Base-by-base conservation (phyloP, 2,329 filamentous ascomycete genomes). In the Arthrobotrys musiformis region DNA sequence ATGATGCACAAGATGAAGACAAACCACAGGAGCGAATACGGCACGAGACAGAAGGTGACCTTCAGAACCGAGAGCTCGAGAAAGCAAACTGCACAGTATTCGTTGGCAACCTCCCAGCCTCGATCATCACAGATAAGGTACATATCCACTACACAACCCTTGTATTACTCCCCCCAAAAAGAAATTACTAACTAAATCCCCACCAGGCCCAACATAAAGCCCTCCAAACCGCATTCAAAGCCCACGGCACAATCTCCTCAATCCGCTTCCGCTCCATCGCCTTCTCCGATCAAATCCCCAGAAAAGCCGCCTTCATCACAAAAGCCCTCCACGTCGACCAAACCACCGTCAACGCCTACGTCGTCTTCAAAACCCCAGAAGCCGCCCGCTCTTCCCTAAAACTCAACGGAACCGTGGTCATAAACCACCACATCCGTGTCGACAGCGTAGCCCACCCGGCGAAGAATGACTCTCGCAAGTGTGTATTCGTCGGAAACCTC, bases 401-500 rank as follows among this genome's bases (percentile, higher is more conserved):
- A 79, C 88, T 99, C 44, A 99, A 99, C 81, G 95, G 94, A 58
- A 92, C 89, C 0, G 86, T 93, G 15, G 87, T 98, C 1, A 88
- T 99, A 15, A 92, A 92, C 80, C 91, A 95, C 33, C 95, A 99
- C 84, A 85, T 99, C 69, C 90, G 94, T 46, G 94, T 94, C 24
- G 95, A 99, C 84, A 93, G 90, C 79, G 90, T 99, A 35, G 93
- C 94, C 0, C 93, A 97, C 84, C 95, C 95, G 0, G 87, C 92
- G 13, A 89, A 90, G 44, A 89, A 90, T 17, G 94, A 97, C 82
- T 90, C 97, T 83, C 90, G 91, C 74, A 91, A 94, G 67, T 99
- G 95, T 83, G 90, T 99, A 15, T 99, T 99, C 82, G 92, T 99
- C 26, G 95, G 95, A 54, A 99, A 99, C 82, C 88, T 99, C 0